Percentiles rank a stretch among this genome's conserved stretches.
Conservation (phyloP, 306 rosid species). For the Quercus rubra region DNA sequence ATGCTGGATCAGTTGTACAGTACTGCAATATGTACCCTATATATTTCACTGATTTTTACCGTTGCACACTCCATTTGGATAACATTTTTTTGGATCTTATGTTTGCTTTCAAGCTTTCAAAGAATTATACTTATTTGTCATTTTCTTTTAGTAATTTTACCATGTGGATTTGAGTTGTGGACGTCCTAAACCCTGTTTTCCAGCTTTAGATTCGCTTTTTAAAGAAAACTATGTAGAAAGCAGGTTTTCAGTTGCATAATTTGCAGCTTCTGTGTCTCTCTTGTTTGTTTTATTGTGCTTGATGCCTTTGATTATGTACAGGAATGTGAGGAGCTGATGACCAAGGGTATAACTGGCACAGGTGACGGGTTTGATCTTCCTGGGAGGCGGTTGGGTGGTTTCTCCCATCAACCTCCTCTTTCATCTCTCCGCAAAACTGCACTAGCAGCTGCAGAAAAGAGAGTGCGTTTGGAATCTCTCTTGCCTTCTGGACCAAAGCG, state of each 20-base stretch:
- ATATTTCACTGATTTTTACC: neutral
- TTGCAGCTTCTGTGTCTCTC: conserved; percentile 4
- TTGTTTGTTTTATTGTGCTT: neutral
- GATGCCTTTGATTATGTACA: conserved; percentile 23
- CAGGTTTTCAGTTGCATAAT: neutral
- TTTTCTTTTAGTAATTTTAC: neutral
- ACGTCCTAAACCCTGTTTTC: neutral
- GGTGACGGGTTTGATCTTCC: conserved; percentile 85
- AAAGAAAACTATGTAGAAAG: neutral
- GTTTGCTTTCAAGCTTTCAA: neutral
- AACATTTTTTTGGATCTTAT: neutral
- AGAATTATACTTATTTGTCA: neutral
- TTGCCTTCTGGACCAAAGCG: conserved; percentile 90
- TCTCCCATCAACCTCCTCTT: conserved; percentile 62
- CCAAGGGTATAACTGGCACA: conserved; percentile 75
- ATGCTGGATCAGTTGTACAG: neutral
- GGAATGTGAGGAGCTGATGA: conserved; percentile 91
- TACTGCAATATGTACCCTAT: neutral
- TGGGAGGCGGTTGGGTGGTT: conserved; percentile 85
- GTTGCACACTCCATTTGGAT: conserved; percentile 9
- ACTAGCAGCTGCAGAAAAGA: conserved; percentile 77
- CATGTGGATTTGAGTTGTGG: neutral
- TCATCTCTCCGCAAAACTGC: conserved; percentile 65
- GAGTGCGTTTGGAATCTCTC: conserved; percentile 57
- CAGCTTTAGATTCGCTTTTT: neutral